Base-by-base conservation (phyloP, 1,284 basidiomycete genomes). In the Termitomyces sp. region DNA sequence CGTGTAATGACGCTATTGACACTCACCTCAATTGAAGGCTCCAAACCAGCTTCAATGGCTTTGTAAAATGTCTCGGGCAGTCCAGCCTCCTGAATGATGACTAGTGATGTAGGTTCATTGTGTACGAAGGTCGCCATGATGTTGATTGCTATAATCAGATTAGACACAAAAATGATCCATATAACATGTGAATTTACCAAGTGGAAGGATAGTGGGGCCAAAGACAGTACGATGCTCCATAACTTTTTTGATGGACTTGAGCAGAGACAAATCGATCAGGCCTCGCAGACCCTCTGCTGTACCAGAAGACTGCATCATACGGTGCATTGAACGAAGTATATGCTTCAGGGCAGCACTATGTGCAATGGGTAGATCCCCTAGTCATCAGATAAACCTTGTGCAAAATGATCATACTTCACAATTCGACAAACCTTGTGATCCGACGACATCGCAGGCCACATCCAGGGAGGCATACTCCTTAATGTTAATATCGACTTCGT, bases 91-190 rank as follows among this genome's bases (percentile, higher is more conserved):
- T 99, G 97, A 38, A 99, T 87, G 50, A 95, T 90, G 1, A 84
- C 76, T 54, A 99, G 77, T 12, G 93, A 97, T 0, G 96, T 98
- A 9, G 97, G 97, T 72, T 99, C 97, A 65, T 98, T 99, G 77
- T 99, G 96, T 15, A 99, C 88, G 69, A 99, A 98, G 0, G 94
- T 95, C 5, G 96, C 88, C 88, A 98, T 94, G 68, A 98, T 92
- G 71, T 96, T 96, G 77, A 98, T 93, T 1, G 93, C 93, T 91
- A 65, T 90, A 36, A n/a, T 57, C 9, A 50, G 30, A 39, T 51
- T 3, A 8, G 17, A 45, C 8, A 52, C 13, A 44, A 40, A 17
- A 6, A 28, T 36, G 8, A 40, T 24, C 9, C 4, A 21, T 30
- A 17, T 30, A 30, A 17, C 2, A 28, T 52, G 51, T 50, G 9